phyloP scores from a whole-genome alignment of 2,329 filamentous ascomycete species.

The Corinectria fuckeliana region DNA sequence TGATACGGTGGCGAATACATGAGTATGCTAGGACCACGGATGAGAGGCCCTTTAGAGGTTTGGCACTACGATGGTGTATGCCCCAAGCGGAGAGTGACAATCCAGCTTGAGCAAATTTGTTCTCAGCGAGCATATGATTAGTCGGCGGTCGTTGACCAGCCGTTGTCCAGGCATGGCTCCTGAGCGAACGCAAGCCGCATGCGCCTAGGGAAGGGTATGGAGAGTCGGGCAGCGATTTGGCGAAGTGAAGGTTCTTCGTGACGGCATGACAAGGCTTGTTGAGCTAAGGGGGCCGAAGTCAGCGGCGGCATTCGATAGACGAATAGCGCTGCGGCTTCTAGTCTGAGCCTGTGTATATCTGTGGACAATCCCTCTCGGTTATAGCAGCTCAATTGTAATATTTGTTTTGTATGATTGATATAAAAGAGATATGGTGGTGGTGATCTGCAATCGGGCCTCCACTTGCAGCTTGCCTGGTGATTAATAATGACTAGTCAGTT shows the following conservation, averaged over 20 bases:
- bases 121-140: conserved; percentile 28
- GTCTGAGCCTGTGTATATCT: conserved; percentile 29
- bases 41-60: conserved; percentile 9
- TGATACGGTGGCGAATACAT: conserved; percentile 22
- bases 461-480: not conserved
- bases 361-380: conserved; percentile 31
- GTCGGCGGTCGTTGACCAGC: conserved; percentile 18
- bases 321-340: conserved; percentile 17
- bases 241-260: conserved; percentile 10
- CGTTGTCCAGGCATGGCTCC: conserved; percentile 16
- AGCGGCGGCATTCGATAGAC: conserved; percentile 3
- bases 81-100: conserved; percentile 21
- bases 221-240: conserved; percentile 22
- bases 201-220: conserved; percentile 22
- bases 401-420: conserved; percentile 27
- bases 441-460: not conserved
- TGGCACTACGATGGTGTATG: conserved; percentile 17
- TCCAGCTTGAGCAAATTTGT: conserved; percentile 25
- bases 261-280: conserved; percentile 2
- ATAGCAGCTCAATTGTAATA: conserved; percentile 38
- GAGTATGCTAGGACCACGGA: conserved; percentile 5
- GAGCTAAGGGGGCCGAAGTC: not conserved
- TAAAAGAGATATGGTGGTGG: not conserved
- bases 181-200: conserved; percentile 19
- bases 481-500: conserved; percentile 8